Evolutionary conservation across 2,329 filamentous ascomycete species (phyloP), one percentile per base, ranked within the genome.

Genomic region (Cercospora nicotianae): DNA sequence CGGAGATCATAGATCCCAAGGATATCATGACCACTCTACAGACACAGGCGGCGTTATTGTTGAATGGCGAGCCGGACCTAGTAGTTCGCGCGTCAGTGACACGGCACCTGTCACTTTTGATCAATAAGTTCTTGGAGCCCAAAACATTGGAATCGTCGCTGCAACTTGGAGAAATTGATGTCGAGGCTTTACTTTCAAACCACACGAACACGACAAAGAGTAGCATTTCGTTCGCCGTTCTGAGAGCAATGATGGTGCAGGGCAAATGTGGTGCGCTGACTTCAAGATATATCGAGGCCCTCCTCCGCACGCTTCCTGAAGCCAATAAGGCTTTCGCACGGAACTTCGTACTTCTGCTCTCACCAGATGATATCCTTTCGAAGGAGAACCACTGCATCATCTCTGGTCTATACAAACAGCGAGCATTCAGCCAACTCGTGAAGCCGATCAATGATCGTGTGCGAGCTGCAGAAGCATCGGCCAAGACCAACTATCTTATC

Each of bases 321-420:
- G 74, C 79, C n/a, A 67, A 73, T 53, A 79, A 78, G 48, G 81
- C 79, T 12, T 82, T 86, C 39, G 86, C 88, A 1, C 83, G 83
- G 59, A 84, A 86, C 28, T 90, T 91, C 72, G 78, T 83, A 13
- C 85, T 85, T 8, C 82, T 91, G 3, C 82, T 90, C 5, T 81
- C 86, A 28, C 83, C 87, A 2, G 87, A 90, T 71, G 86, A 89
- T 69, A 80, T 90, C 23, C 79, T 91, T 39, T 87, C 83, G 12
- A 83, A 86, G 68, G 79, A 83, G 42, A 90, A 90, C 72, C 84
- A 87, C 69, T 89, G 87, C 68, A 83, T 83, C 18, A 84, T 90
- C 42, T 86, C 88, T 3, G 81, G 87, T 3, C 81, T 91, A 2
- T 85, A 87, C 71, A 89, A 88, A 74, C 89, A 91, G 73, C 87